Evolutionary conservation across 768 basidiomycete genomes (phyloP).

Genomic region (Naganishia antarctica): DNA sequence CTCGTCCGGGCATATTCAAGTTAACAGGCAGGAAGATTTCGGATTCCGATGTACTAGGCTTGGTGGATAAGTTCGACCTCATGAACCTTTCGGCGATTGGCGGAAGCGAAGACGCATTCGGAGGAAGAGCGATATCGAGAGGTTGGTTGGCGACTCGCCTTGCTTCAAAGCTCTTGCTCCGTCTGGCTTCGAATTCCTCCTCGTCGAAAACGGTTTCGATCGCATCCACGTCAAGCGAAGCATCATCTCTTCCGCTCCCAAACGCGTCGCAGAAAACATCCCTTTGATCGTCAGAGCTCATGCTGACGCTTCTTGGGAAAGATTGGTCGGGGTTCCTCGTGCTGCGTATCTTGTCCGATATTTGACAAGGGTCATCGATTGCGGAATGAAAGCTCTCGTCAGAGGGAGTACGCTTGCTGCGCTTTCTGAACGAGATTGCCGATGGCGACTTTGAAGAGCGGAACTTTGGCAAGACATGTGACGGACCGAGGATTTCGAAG

Average conservation of each 20-base stretch:
- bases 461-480: background rate
- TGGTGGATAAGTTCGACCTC: background rate
- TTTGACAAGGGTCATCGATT: conserved; percentile 6
- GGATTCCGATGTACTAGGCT: conserved; percentile 1
- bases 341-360: background rate
- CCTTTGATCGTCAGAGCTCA: background rate
- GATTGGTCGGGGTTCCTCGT: conserved; percentile 10
- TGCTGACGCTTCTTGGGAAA: conserved; percentile 27
- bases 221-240: conserved; percentile 1
- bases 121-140: too few species aligned
- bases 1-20: background rate
- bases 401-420: conserved; percentile 5
- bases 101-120: background rate
- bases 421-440: background rate
- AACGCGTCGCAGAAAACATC: conserved; percentile 7
- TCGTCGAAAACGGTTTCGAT: conserved; percentile 17
- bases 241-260: background rate
- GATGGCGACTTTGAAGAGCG: background rate
- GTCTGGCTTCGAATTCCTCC: conserved; percentile 1
- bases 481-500: conserved; percentile 20
- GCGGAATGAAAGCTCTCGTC: conserved; percentile 26
- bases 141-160: too few species aligned
- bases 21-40: conserved; percentile 8
- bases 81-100: background rate
- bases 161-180: background rate